These are phyloP conservation scores for Euphorbia celastroides DNA, from an alignment of 441 rosid species.

Conservation along the genomic window DNA sequence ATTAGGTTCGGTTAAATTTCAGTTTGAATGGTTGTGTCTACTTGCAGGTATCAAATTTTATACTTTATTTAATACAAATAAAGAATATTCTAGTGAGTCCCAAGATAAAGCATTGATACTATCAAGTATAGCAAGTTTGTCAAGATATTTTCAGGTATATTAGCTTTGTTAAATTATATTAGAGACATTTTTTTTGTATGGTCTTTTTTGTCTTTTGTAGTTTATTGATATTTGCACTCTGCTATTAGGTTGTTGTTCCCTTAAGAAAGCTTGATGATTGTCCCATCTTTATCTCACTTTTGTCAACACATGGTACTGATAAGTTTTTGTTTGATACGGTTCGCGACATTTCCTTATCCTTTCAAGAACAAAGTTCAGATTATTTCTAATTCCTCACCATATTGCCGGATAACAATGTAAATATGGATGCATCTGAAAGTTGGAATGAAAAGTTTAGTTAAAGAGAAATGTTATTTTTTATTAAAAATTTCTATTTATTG, in stretches of 20 bases:
- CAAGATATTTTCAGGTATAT: conserved; percentile 90
- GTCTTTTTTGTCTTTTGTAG: conserved; percentile 5
- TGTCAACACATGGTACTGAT: conserved; percentile 78
- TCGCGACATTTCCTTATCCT: conserved; percentile 64
- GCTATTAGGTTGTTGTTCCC: conserved; percentile 69
- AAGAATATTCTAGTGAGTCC: conserved; percentile 45
- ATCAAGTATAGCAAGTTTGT: conserved; percentile 80
- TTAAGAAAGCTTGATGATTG: conserved; percentile 57
- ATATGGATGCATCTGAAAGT: conserved; percentile 67
- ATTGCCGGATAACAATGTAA: conserved; percentile 42
- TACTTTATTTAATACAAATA: conserved; percentile 59
- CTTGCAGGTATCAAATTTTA: no score
- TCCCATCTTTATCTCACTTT: conserved; percentile 75
- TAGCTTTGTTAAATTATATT: conserved; percentile 10
- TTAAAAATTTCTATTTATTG: no score
- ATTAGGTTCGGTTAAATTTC: no score
- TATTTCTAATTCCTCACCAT: conserved; percentile 48
- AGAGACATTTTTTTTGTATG: neutral
- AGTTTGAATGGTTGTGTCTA: no score
- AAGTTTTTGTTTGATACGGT: conserved; percentile 87
- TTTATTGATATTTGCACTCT: conserved; percentile 11
- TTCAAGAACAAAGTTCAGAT: conserved; percentile 68
- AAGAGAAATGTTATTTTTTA: conserved; percentile 2
- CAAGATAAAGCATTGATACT: conserved; percentile 49
- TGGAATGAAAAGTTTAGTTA: conserved; percentile 79